Evolutionary conservation across 2,329 filamentous ascomycete genomes (phyloP).

Genomic region (Fusarium sp.): DNA sequence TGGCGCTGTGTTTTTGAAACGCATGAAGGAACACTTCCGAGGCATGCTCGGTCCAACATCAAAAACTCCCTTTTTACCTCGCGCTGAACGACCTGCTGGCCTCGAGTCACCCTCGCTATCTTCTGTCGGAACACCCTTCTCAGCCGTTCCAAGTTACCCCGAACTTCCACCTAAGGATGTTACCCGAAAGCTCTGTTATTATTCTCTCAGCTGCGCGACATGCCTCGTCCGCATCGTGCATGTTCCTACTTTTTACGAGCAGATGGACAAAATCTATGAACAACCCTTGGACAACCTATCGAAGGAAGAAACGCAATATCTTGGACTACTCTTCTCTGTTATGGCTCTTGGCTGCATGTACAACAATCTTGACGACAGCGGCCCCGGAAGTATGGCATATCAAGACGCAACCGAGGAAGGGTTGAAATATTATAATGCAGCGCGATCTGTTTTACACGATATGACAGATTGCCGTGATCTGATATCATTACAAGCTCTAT

Average conservation of each 20-base stretch:
- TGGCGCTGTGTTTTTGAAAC: constrained; percentile 86
- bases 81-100: constrained; percentile 63
- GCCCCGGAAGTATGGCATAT: constrained; percentile 63
- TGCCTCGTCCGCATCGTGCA: constrained; percentile 79
- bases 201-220: constrained; percentile 69
- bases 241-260: constrained; percentile 82
- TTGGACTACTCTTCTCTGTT: constrained; percentile 78
- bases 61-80: constrained; percentile 70
- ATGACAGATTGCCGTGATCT: constrained; percentile 80
- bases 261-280: constrained; percentile 83
- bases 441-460: constrained; percentile 74
- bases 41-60: constrained; percentile 77
- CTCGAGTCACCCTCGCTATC: constrained; percentile 78
- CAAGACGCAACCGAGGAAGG: constrained; percentile 69
- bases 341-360: constrained; percentile 82
- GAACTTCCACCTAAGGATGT: constrained; percentile 77
- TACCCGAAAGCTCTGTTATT: constrained; percentile 66
- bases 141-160: constrained; percentile 65
- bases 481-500: constrained; percentile 78
- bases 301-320: constrained; percentile 74
- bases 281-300: constrained; percentile 72
- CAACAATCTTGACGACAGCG: constrained; percentile 66
- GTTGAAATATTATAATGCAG: constrained; percentile 79
- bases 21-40: constrained; percentile 89
- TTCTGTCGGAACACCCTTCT: constrained; percentile 72